phyloP scores from a whole-genome alignment of 768 basidiomycete genomes.

The Boletus insuetus region DNA sequence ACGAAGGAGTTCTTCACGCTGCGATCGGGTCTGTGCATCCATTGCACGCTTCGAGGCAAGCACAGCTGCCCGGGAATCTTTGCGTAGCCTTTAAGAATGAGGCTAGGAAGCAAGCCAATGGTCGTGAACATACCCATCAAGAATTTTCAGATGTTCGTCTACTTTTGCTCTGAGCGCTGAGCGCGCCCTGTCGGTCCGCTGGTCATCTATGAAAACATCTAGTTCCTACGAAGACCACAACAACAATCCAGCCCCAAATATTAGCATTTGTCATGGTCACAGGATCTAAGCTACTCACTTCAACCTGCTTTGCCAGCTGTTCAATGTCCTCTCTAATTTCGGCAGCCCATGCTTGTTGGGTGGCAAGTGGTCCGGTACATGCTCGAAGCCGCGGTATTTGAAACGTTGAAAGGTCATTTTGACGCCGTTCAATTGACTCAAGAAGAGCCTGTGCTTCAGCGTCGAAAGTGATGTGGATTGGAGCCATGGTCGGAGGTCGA shows the following conservation, averaged over 20 bases:
- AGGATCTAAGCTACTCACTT: constrained; percentile 43
- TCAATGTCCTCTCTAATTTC: constrained; percentile 79
- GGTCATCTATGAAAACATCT: constrained; percentile 71
- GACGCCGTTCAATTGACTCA: constrained; percentile 49
- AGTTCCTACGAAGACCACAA: constrained; percentile 45
- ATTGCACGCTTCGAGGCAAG: constrained; percentile 72
- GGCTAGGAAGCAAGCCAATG: neutral
- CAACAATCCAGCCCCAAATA: neutral
- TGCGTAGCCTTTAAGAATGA: constrained; percentile 46
- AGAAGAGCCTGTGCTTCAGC: constrained; percentile 51
- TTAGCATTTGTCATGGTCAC: constrained; percentile 1
- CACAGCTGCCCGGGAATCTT: constrained; percentile 64
- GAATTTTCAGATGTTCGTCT: constrained; percentile 42
- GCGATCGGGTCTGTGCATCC: constrained; percentile 55
- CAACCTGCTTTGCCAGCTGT: constrained; percentile 57
- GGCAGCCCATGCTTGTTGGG: constrained; percentile 71
- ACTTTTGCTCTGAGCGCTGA: constrained; percentile 49
- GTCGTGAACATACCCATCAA: constrained; percentile 50
- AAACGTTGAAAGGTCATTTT: constrained; percentile 61
- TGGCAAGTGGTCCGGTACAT: constrained; percentile 64
- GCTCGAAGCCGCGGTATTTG: constrained; percentile 72
- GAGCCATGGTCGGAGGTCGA: constrained; percentile 48
- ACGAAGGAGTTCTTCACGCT: constrained; percentile 66
- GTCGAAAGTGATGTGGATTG: constrained; percentile 54
- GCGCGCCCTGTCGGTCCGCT: constrained; percentile 53